Conservation (phyloP, 768 basidiomycete species). For the Serendipita sp. region DNA sequence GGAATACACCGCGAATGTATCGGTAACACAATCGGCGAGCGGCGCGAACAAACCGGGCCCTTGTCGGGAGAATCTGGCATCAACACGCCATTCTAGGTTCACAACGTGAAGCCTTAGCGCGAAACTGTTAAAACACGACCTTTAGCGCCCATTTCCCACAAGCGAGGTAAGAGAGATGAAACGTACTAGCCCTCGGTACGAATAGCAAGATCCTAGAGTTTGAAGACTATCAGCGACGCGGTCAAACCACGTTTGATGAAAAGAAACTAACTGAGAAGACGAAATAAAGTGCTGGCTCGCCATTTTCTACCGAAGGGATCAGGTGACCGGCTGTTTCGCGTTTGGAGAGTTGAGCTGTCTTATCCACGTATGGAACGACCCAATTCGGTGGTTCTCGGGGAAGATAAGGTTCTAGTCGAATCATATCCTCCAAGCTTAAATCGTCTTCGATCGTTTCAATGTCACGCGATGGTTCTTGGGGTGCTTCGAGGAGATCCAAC, state of each 20-base stretch:
- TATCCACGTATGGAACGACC: neutral
- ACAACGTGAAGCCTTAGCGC: neutral
- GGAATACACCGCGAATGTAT: constrained; percentile 1
- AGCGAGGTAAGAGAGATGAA: too few species aligned
- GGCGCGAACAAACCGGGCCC: neutral
- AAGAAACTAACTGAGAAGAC: neutral
- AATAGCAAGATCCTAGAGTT: neutral
- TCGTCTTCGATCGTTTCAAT: neutral
- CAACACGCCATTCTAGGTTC: constrained; percentile 1
- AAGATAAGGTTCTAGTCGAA: neutral
- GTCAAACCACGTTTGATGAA: neutral
- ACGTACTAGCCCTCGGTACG: constrained; percentile 1
- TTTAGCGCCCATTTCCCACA: neutral
- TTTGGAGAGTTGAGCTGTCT: neutral
- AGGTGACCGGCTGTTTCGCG: constrained; percentile 1
- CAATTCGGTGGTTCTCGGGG: neutral
- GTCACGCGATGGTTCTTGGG: neutral
- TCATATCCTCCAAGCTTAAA: neutral
- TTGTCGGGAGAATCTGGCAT: neutral
- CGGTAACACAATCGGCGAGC: neutral
- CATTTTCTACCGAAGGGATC: neutral
- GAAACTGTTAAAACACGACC: neutral
- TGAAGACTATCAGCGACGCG: neutral
- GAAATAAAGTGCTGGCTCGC: neutral
- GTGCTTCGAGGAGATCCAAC: neutral